Conservation (phyloP, 106 monocot genomes). For the Alisma plantagoaquatica region DNA sequence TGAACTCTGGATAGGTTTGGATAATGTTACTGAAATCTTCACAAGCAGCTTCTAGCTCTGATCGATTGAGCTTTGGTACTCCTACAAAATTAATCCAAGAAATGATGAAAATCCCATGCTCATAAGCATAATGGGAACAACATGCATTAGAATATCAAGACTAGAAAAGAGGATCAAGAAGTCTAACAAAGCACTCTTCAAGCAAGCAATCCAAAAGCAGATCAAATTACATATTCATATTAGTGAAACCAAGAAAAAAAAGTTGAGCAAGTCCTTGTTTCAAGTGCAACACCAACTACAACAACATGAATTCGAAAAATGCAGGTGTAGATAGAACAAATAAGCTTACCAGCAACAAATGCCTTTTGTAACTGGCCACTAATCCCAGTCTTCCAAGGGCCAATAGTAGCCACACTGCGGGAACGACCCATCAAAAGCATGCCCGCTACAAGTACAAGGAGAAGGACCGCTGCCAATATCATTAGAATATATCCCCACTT, state of each 20-base stretch:
- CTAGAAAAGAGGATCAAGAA: no score
- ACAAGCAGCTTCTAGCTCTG: constrained; percentile 77
- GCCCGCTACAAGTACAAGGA: constrained; percentile 13
- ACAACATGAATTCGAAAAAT: no score
- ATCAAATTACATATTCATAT: no score
- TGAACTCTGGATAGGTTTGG: constrained; percentile 29
- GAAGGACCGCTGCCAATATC: constrained; percentile 16
- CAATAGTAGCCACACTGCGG: constrained; percentile 18
- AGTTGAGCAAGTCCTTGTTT: no score
- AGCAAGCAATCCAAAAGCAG: no score
- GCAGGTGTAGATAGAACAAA: no score
- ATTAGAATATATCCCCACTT: constrained; percentile 29
- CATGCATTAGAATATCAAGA: no score
- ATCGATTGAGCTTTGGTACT: constrained; percentile 50
- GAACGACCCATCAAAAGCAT: constrained; percentile 20
- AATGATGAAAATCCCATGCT: no score
- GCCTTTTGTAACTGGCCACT: constrained; percentile 77
- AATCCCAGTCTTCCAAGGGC: constrained; percentile 64
- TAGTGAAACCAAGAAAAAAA: no score
- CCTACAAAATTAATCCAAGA: constrained; percentile 39
- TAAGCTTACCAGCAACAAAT: constrained; percentile 46
- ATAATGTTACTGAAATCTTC: constrained; percentile 91
- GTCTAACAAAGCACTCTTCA: no score
- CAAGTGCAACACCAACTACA: no score
- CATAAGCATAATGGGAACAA: no score